phyloP scores from a whole-genome alignment of 129 eudicot genomes.

The Artemisia argyi region DNA sequence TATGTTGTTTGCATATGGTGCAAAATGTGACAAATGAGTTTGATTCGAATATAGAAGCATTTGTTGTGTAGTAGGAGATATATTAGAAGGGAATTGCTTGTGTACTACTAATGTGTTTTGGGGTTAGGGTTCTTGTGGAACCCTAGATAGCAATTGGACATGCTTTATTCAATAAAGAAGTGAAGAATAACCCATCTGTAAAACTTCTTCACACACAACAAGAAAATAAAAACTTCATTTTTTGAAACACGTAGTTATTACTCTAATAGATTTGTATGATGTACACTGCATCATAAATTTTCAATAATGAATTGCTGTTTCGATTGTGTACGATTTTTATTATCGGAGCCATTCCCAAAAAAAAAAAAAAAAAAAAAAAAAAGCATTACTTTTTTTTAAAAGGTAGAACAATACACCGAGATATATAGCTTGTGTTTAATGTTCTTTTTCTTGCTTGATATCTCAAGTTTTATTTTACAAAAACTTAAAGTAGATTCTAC shows the following conservation, averaged over 20 bases:
- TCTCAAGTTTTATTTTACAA: no score
- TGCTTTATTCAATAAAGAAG: conserved; percentile 18
- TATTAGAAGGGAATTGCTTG: neutral
- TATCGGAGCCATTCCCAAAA: no score
- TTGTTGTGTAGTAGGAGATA: neutral
- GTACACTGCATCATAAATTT: no score
- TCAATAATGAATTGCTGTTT: no score
- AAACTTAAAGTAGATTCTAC: no score
- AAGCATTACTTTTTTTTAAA: no score
- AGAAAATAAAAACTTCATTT: neutral
- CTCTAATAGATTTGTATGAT: no score
- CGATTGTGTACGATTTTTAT: no score
- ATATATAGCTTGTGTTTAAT: no score
- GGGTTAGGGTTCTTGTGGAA: conserved; percentile 42
- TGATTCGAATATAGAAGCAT: neutral
- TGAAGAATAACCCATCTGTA: conserved; percentile 17
- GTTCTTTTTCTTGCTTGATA: no score
- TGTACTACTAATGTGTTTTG: conserved; percentile 22
- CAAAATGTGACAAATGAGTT: neutral
- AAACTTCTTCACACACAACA: conserved; percentile 7
- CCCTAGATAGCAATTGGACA: conserved; percentile 28
- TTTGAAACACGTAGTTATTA: neutral
- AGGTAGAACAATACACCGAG: no score
- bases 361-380: no score
- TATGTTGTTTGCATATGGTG: neutral